Base-by-base conservation (phyloP, 805 yeast species). In the Candida montana region DNA sequence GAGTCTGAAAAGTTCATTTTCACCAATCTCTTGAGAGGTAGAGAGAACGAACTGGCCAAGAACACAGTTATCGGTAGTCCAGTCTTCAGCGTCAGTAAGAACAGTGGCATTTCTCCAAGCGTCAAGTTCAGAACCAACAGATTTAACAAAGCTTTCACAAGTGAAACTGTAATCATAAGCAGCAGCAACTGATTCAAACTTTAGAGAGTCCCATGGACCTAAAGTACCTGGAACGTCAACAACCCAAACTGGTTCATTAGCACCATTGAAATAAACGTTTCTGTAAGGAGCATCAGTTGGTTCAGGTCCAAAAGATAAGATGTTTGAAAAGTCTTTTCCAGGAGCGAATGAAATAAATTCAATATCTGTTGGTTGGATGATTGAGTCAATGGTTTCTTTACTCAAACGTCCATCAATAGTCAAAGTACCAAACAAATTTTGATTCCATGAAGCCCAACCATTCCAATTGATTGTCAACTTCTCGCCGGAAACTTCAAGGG, bases 221-320 rank as follows among this genome's bases (percentile, higher is more conserved):
- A 42, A 33, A 11, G 41, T 28, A n/a, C 39, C 42, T 24, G 46
- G 46, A 39, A 42, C 18, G 21, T 37, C 40, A 32, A 41, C 37
- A 20, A 32, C 15, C 44, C 44, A 41, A 9, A 8, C 15, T 21
- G 44, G 40, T 13, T 13, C 33, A 8, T 36, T 34, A 26, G 17
- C 31, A 19, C 17, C 30, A 21, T 34, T n/a, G 11, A 31, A 28
- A 19, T 16, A 39, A 15, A 35, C n/a, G 21, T 31, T 32, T 35
- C 40, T 35, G 21, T 15, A 24, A 16, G 46, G 43, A 20, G 28
- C 30, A 19, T 39, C 37, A 17, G 32, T 20, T 30, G 45, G 45
- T 24, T 27, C 27, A 17, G 46, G 33, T 15, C 8, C 16, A 35
- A 42, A 42, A 21, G 39, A 15, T 15, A 42, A 32, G 2, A 21